Conservation (phyloP, 306 rosid species). For the Lablab purpureus region DNA sequence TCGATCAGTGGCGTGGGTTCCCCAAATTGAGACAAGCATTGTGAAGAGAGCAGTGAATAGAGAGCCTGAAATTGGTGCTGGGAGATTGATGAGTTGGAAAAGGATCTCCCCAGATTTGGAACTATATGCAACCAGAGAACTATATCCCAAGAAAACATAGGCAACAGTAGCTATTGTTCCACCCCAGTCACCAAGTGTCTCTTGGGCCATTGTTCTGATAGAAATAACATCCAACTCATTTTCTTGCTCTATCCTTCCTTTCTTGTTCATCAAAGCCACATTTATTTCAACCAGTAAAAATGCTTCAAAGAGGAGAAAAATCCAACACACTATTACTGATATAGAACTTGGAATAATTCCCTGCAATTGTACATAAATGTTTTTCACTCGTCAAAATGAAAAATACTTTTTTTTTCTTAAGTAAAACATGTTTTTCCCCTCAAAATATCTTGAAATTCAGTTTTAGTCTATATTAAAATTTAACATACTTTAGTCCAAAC, state of each 20-base stretch:
- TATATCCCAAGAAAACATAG: conserved; percentile 71
- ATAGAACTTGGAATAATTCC: conserved; percentile 79
- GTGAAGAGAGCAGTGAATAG: conserved; percentile 67
- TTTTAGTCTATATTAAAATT: neutral
- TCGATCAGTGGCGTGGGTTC: conserved; percentile 65
- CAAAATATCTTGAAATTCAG: neutral
- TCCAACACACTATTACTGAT: conserved; percentile 68
- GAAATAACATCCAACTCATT: conserved; percentile 69
- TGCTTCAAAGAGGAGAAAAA: conserved; percentile 71
- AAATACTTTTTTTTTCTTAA: neutral
- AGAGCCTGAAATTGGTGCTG: conserved; percentile 63
- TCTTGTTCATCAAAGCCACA: conserved; percentile 64
- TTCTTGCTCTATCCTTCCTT: conserved; percentile 41
- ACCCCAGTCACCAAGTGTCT: conserved; percentile 74
- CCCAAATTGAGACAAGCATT: conserved; percentile 66
- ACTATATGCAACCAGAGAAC: conserved; percentile 70
- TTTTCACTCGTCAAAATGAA: conserved; percentile 6
- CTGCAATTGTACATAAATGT: conserved; percentile 43
- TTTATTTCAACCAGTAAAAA: conserved; percentile 72
- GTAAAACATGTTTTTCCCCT: neutral
- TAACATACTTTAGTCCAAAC: neutral
- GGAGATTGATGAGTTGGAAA: conserved; percentile 63
- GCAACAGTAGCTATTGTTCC: conserved; percentile 63
- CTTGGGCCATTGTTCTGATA: conserved; percentile 81
- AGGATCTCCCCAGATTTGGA: conserved; percentile 77